phyloP scores from a whole-genome alignment of 768 basidiomycete species.

The Pleurotus ostreatus region DNA sequence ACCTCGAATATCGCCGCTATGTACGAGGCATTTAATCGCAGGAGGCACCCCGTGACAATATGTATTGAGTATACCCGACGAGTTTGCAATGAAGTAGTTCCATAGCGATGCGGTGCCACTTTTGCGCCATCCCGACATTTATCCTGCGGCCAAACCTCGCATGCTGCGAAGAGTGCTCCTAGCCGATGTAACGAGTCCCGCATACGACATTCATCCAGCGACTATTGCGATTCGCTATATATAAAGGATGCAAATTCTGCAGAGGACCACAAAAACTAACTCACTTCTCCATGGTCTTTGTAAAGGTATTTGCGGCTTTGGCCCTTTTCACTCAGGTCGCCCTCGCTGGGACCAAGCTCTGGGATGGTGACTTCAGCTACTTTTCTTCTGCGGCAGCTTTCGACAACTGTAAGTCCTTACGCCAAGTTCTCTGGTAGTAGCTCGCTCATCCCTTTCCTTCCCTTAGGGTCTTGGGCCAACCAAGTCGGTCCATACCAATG shows the following conservation, averaged over 20 bases:
- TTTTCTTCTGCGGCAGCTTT: slow-evolving; percentile 43
- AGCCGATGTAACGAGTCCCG: slow-evolving; percentile 21
- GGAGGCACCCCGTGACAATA: slow-evolving; percentile 17
- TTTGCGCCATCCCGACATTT: slow-evolving; percentile 32
- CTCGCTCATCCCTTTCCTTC: background rate
- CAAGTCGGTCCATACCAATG: slow-evolving; percentile 57
- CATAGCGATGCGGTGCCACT: slow-evolving; percentile 16
- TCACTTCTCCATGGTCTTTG: slow-evolving; percentile 19
- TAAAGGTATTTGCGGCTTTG: slow-evolving; percentile 27
- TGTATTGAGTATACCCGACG: slow-evolving; percentile 14
- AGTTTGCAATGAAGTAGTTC: slow-evolving; percentile 9
- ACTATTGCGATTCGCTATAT: background rate
- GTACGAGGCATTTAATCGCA: slow-evolving; percentile 20
- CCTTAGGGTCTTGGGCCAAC: slow-evolving; percentile 51
- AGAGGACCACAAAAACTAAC: slow-evolving; percentile 13
- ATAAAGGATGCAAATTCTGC: slow-evolving; percentile 9
- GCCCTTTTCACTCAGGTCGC: slow-evolving; percentile 29
- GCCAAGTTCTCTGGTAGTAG: background rate
- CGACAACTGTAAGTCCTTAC: slow-evolving; percentile 40
- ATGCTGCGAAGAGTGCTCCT: slow-evolving; percentile 21
- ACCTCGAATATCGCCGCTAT: slow-evolving; percentile 17
- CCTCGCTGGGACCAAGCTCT: slow-evolving; percentile 47
- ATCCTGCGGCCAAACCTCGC: slow-evolving; percentile 24
- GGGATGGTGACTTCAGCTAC: slow-evolving; percentile 52
- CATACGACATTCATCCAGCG: background rate